phyloP scores from a whole-genome alignment of 352 stramenopile genomes.

The Globisporangium acanthophoron region DNA sequence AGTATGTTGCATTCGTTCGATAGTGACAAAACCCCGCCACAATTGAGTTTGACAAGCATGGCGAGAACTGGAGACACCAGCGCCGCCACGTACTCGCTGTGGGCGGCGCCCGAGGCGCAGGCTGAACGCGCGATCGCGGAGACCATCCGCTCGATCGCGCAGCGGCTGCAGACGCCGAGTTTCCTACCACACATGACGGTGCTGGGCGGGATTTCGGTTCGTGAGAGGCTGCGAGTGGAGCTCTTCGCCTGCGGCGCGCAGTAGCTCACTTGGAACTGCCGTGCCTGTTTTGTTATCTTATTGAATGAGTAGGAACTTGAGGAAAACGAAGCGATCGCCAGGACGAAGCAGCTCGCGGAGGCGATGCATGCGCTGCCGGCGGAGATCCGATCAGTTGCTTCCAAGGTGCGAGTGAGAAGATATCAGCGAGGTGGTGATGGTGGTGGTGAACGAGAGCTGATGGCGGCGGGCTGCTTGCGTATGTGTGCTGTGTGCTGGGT shows the following conservation, averaged over 20 bases:
- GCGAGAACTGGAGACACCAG: no score
- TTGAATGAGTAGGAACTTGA: slow-evolving; percentile 18
- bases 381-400: slow-evolving; percentile 35
- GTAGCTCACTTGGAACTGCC: no score
- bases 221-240: not conserved
- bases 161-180: slow-evolving; percentile 28
- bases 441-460: not conserved
- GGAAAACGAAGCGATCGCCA: slow-evolving; percentile 19
- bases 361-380: slow-evolving; percentile 22
- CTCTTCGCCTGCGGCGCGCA: not conserved
- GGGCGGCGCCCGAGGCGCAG: slow-evolving; percentile 30
- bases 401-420: slow-evolving; percentile 27
- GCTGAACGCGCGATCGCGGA: slow-evolving; percentile 17
- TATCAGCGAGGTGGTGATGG: no score
- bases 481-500: not conserved
- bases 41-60: no score
- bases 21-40: not conserved
- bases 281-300: not conserved
- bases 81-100: slow-evolving; percentile 38
- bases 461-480: no score
- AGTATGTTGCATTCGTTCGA: not conserved
- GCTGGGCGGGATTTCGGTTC: slow-evolving; percentile 38
- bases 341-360: slow-evolving; percentile 30
- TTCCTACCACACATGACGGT: slow-evolving; percentile 64
- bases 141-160: slow-evolving; percentile 32